Evolutionary conservation across 768 basidiomycete genomes (phyloP).

Genomic region (Auriscalpium microsporum): DNA sequence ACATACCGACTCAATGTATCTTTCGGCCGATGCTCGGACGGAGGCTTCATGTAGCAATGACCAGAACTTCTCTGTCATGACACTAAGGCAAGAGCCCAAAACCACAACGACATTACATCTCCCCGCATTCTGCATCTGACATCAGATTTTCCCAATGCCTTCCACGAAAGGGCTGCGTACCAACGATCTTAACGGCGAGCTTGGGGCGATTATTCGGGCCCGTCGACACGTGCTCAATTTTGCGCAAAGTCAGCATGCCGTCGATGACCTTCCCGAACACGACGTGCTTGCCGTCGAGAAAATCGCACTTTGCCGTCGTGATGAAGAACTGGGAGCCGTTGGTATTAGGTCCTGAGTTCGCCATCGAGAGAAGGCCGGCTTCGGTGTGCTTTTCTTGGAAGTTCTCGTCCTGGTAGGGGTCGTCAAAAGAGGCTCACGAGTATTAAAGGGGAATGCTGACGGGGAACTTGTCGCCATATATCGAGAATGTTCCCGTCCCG

Average conservation of each 20-base stretch:
- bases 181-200: constrained; percentile 78
- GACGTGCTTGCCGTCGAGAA: constrained; percentile 91
- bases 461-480: constrained; percentile 91
- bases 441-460: constrained; percentile 33
- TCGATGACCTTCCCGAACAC: constrained; percentile 89
- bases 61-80: no score
- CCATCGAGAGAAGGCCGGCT: constrained; percentile 90
- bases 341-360: constrained; percentile 90
- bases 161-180: constrained; percentile 33
- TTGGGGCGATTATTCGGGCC: constrained; percentile 88
- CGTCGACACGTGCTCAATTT: constrained; percentile 93
- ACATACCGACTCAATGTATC: no score
- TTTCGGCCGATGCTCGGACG: no score
- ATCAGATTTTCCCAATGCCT: not conserved
- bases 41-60: no score
- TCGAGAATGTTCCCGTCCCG: constrained; percentile 94
- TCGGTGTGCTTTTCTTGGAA: constrained; percentile 83
- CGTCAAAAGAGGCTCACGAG: not conserved
- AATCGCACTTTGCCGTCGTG: constrained; percentile 90
- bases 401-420: constrained; percentile 72
- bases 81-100: no score
- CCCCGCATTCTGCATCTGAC: not conserved
- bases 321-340: constrained; percentile 99
- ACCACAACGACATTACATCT: not conserved
- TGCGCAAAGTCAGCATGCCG: constrained; percentile 90